Evolutionary conservation across 2,329 filamentous ascomycete species (phyloP), one percentile per base, ranked within the genome.

Genomic region (Pseudopyricularia cyperi): DNA sequence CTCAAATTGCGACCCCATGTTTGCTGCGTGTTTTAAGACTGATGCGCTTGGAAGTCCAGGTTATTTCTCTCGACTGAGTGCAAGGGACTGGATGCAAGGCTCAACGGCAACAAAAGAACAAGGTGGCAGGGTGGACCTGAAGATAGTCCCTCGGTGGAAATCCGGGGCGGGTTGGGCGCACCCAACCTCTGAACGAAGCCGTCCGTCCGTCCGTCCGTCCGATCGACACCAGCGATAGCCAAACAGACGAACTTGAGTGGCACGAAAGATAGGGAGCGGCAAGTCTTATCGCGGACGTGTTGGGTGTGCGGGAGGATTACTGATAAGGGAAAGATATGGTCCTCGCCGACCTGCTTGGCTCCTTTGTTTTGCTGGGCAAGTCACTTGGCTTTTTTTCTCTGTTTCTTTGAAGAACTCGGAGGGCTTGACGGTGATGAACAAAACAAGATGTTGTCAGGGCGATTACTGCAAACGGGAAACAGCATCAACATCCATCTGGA

Each of bases 1-100:
- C 46, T 64, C 68, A 44, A 44, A 19, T 44, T 44, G 39, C 2
- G 39, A 44, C 15, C 19, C 61, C 55, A 54, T 61, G 56, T n/a
- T 58, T 48, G 30, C n/a, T 24, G 12, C 32, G 22, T 32, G 24
- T 3, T 48, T 8, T 12, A 17, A 6, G 26, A 4, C 8, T 17
- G 26, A n/a, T 33, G 26, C 19, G n/a, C n/a, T 8, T 34, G n/a
- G 15, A 50, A 50, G 32, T 48, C 44, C 47, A 32, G 42, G 47
- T 17, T 39, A 17, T 30, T 24, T n/a, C n/a, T n/a, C 12, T 32
- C 28, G 30, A 52, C 24, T 9, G n/a, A 14, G 24, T 32, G 34
- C 24, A 46, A 30, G n/a, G n/a, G n/a, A n/a, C n/a, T n/a, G n/a
- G n/a, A n/a, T n/a, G 1, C 14, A n/a, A 42, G 33, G 34, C n/a